phyloP scores from a whole-genome alignment of 352 stramenopile species.

The Globisporangium lucens region DNA sequence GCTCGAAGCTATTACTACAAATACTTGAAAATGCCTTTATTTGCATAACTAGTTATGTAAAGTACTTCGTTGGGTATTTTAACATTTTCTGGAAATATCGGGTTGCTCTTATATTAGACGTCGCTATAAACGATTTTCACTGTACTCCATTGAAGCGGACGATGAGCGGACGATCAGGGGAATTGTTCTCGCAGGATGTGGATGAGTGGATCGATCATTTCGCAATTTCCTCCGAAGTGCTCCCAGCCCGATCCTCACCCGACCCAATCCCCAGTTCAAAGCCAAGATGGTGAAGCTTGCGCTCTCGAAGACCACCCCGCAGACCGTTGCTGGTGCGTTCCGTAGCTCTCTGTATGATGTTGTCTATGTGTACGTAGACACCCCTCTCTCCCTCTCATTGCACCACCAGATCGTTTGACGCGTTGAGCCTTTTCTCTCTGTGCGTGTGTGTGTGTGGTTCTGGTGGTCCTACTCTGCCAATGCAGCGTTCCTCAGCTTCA shows the following conservation, averaged over 20 bases:
- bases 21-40: no score
- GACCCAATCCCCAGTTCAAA: background rate
- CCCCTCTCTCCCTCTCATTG: background rate
- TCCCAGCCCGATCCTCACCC: background rate
- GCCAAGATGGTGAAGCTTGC: slow-evolving; percentile 37
- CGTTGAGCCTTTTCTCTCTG: background rate
- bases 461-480: background rate
- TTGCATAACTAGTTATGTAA: no score
- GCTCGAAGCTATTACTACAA: no score
- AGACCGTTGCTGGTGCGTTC: slow-evolving; percentile 40
- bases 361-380: background rate
- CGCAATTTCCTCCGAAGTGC: background rate
- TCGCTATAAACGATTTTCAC: background rate
- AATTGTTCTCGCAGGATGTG: background rate
- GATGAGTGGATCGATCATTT: slow-evolving; percentile 5
- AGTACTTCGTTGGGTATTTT: no score
- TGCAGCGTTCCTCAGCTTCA: slow-evolving; percentile 86
- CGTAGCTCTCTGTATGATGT: background rate
- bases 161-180: background rate
- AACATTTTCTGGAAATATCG: background rate
- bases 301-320: slow-evolving; percentile 50
- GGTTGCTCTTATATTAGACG: background rate
- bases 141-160: background rate
- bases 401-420: background rate
- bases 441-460: background rate